These are phyloP conservation scores for Podosphaera aphanis DNA, from an alignment of 2,329 filamentous ascomycete species.

Conservation along the genomic window DNA sequence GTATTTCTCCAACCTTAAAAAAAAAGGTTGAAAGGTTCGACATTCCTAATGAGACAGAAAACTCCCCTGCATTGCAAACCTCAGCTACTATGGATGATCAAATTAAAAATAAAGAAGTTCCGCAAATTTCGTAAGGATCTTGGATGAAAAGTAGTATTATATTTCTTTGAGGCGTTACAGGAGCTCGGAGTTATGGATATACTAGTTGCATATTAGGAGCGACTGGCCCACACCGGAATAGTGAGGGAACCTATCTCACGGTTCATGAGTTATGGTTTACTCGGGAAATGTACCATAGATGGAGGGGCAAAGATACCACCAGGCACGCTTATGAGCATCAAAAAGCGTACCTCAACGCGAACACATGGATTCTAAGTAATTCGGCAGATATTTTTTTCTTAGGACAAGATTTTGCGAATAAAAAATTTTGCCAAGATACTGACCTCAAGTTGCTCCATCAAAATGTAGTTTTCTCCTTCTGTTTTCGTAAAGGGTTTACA, in stretches of 20 bases:
- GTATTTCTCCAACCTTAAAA: constrained; percentile 23
- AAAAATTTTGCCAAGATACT: too few species aligned
- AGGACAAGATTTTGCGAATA: too few species aligned
- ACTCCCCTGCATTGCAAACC: neutral
- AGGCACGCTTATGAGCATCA: too few species aligned
- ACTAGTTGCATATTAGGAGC: neutral
- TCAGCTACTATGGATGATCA: neutral
- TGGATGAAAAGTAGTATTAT: neutral
- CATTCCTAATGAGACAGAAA: neutral
- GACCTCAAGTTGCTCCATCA: too few species aligned
- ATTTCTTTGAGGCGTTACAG: neutral
- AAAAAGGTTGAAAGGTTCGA: constrained; percentile 11
- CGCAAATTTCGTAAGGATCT: neutral
- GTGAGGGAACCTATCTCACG: neutral
- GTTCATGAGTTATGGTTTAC: neutral
- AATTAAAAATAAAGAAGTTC: neutral
- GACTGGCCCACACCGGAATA: neutral
- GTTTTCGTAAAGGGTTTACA: too few species aligned
- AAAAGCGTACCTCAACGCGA: too few species aligned
- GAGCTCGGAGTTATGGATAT: neutral
- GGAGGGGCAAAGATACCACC: neutral
- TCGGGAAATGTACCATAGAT: neutral
- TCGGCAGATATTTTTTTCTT: too few species aligned
- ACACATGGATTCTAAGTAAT: too few species aligned
- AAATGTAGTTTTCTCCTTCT: too few species aligned